Conservation (phyloP, 768 basidiomycete species). For the Trametes cinnabarina region DNA sequence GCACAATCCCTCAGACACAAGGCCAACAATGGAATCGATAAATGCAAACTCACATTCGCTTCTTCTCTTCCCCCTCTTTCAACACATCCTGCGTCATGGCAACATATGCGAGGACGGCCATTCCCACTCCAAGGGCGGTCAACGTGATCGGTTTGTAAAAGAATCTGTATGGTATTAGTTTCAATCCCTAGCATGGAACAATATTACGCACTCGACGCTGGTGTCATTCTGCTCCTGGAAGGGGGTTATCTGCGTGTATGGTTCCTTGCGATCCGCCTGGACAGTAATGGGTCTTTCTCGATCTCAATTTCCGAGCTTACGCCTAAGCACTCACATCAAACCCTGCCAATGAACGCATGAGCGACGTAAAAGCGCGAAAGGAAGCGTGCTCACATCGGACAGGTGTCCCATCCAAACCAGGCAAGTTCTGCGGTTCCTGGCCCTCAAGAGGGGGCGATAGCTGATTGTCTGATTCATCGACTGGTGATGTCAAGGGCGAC, state of each 20-base stretch:
- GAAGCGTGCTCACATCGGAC: slow-evolving; percentile 67
- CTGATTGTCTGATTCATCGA: slow-evolving; percentile 61
- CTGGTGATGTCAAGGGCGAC: slow-evolving; percentile 38
- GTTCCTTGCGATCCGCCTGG: slow-evolving; percentile 79
- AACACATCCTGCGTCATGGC: slow-evolving; percentile 84
- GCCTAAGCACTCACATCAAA: slow-evolving; percentile 66
- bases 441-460: slow-evolving; percentile 43
- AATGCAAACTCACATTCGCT: slow-evolving; percentile 53
- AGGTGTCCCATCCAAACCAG: slow-evolving; percentile 70
- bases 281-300: not conserved
- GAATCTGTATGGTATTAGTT: slow-evolving; percentile 49
- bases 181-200: slow-evolving; percentile 10
- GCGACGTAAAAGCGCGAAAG: slow-evolving; percentile 11
- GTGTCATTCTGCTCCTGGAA: slow-evolving; percentile 85
- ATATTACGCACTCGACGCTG: slow-evolving; percentile 65
- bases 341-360: slow-evolving; percentile 44
- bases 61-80: slow-evolving; percentile 78
- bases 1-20: not conserved
- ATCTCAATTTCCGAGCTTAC: not conserved
- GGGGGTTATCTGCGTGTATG: slow-evolving; percentile 79
- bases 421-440: slow-evolving; percentile 54
- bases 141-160: slow-evolving; percentile 85
- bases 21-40: not conserved
- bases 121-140: slow-evolving; percentile 63
- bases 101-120: slow-evolving; percentile 73